phyloP scores from a whole-genome alignment of 192 early-diverging fungal genomes.

The Coemansia sp. region DNA sequence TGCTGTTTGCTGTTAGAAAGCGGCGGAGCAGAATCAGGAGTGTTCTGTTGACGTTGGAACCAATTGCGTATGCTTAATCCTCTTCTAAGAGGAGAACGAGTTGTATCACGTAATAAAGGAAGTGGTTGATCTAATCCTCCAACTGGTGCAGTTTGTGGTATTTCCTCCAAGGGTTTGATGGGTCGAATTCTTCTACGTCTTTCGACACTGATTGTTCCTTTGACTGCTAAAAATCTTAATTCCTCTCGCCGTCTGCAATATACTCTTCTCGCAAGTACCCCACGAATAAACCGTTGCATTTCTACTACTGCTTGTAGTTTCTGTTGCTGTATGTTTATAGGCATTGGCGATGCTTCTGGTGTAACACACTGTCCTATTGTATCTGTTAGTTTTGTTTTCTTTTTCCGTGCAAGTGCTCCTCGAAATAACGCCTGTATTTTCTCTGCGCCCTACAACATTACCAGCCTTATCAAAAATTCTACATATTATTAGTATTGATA shows the following conservation, averaged over 20 bases:
- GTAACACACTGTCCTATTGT: constrained; percentile 8
- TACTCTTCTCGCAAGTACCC: constrained; percentile 14
- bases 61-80: constrained; percentile 36
- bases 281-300: constrained; percentile 25
- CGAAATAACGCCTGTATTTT: constrained; percentile 16
- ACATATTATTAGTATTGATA: neutral
- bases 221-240: constrained; percentile 23
- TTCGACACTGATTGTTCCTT: constrained; percentile 35
- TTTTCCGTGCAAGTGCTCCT: constrained; percentile 1
- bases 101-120: neutral
- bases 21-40: neutral
- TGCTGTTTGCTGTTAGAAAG: neutral
- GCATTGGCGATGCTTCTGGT: constrained; percentile 15
- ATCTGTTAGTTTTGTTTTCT: neutral
- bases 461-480: no score
- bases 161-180: neutral
- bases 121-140: no score
- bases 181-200: constrained; percentile 17
- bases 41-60: constrained; percentile 18
- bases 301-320: neutral
- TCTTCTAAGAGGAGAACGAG: constrained; percentile 10
- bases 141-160: neutral
- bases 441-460: neutral
- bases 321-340: neutral
- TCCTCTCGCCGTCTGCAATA: constrained; percentile 16